A percentile compares a stretch with the other conserved stretches of the same genome.
These are phyloP conservation scores for Tagetes erecta DNA, from an alignment of 129 eudicot species.

Conservation along the genomic window DNA sequence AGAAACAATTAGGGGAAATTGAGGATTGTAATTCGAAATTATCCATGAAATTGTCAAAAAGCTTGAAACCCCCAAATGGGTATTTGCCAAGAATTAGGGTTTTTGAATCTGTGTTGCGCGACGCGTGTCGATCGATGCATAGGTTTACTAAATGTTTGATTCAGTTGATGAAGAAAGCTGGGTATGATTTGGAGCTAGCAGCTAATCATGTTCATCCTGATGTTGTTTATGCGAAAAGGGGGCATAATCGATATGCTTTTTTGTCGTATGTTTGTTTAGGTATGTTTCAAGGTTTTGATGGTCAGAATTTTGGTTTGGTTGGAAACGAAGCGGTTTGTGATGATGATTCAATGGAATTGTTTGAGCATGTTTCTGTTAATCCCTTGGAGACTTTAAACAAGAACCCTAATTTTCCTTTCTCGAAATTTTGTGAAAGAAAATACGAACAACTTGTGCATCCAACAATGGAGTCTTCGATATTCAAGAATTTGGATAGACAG, in stretches of 20 bases:
- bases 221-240: conserved; percentile 55
- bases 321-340: conserved; percentile 20
- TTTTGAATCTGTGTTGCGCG: conserved; percentile 76
- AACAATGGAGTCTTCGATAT: conserved; percentile 81
- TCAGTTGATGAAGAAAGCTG: conserved; percentile 73
- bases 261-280: conserved; percentile 72
- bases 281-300: conserved; percentile 79
- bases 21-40: conserved; percentile 43
- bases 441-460: conserved; percentile 86
- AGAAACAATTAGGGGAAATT: conserved; percentile 52
- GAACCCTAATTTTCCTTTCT: conserved; percentile 65
- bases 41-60: conserved; percentile 41
- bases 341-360: conserved; percentile 41
- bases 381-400: conserved; percentile 72
- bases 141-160: conserved; percentile 64
- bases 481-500: conserved; percentile 60
- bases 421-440: conserved; percentile 76
- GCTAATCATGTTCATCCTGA: conserved; percentile 64
- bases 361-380: conserved; percentile 57
- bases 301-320: conserved; percentile 45
- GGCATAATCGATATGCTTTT: conserved; percentile 72
- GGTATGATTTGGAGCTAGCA: conserved; percentile 89
- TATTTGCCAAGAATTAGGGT: conserved; percentile 71
- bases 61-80: conserved; percentile 45
- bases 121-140: conserved; percentile 48